Base-by-base conservation (phyloP, 2,329 filamentous ascomycete species). In the Penicillium sp. region DNA sequence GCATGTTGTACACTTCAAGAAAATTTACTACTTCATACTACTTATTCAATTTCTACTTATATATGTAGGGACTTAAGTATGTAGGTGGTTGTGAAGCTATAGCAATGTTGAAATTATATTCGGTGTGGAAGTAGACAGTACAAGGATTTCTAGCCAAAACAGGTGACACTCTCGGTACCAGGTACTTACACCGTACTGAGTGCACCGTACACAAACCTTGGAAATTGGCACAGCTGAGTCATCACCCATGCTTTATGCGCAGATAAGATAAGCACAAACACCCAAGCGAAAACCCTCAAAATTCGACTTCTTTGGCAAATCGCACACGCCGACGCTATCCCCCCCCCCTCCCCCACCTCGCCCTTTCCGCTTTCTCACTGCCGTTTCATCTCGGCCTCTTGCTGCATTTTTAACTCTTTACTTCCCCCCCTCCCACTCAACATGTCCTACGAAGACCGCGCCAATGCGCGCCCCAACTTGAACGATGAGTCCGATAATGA, bases 401-500 rank as follows among this genome's bases (percentile, higher is more conserved):
- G 58, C 60, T 54, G 15, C 31, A 59, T 48, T 53, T 55, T 42
- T 38, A 31, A 39, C 33, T 49, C 38, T 57, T 45, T 56, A 52
- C 43, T 50, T 51, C 42, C 60, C 48, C 51, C 51, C 55, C 44
- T 59, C 63, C 54, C 61, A 60, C 58, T 68, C 69, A 73, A 66
- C 61, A 79, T 80, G 78, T 76, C 77, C 44, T 77, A 77, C 71
- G 72, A 77, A 53, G 76, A 77, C 67, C 75, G 73, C 69, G 69
- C 68, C 65, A 78, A 72, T 64, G 71, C 69, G 71, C 75, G 70
- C 66, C 68, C 76, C 62, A 74, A 71, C 68, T 70, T 79, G 64
- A 86, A 87, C 70, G 89, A 93, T 77, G 92, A 96, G 75, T 96
- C 91, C 73, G 94, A 97, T 77, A 89, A 91, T 66, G 93, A 97